These are phyloP conservation scores for Hyphopichia pseudoburtonii DNA, from an alignment of 1,139 yeast species.

Conservation along the genomic window DNA sequence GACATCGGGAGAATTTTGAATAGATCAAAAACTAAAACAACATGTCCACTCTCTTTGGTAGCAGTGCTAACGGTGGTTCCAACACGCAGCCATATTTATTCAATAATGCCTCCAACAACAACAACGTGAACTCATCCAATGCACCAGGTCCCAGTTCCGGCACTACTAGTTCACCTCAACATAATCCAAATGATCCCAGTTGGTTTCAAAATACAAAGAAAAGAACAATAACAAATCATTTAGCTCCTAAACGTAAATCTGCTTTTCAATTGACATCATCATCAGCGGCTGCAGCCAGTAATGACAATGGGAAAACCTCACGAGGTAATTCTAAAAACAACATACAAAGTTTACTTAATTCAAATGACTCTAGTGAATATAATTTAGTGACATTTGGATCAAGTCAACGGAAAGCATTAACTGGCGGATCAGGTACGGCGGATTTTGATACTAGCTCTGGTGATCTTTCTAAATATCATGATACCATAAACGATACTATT, in stretches of 20 bases:
- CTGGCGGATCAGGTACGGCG: slow-evolving; percentile 16
- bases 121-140: neutral
- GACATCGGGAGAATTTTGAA: too few species aligned
- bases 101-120: neutral
- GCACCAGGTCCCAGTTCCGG: neutral
- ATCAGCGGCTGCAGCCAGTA: slow-evolving; percentile 1
- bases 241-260: slow-evolving; percentile 44
- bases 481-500: slow-evolving; percentile 29
- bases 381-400: slow-evolving; percentile 42
- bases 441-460: slow-evolving; percentile 23
- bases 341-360: slow-evolving; percentile 11
- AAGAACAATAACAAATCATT: slow-evolving; percentile 59
- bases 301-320: neutral
- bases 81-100: neutral
- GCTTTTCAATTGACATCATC: slow-evolving; percentile 34
- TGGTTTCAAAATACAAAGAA: slow-evolving; percentile 60
- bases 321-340: slow-evolving; percentile 10
- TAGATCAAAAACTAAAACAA: neutral
- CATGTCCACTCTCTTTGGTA: slow-evolving; percentile 3
- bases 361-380: slow-evolving; percentile 25
- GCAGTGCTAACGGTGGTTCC: neutral
- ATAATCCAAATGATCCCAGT: slow-evolving; percentile 1
- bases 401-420: slow-evolving; percentile 24
- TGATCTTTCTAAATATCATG: slow-evolving; percentile 30
- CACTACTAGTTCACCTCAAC: neutral